phyloP scores from a whole-genome alignment of 148 eudicot species.

The Rhododendron vialii region DNA sequence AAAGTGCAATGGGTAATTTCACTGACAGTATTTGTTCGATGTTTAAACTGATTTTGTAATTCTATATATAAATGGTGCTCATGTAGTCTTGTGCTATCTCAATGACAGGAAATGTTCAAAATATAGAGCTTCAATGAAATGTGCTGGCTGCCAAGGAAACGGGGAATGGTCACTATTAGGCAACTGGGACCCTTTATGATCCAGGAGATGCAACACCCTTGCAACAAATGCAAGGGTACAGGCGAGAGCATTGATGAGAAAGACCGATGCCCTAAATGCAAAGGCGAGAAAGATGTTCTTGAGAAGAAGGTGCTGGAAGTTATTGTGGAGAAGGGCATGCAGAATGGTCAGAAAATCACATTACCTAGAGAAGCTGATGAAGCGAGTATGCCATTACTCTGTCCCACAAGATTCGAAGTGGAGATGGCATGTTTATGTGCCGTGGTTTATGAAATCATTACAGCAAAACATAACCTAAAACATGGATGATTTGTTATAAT shows the following conservation, averaged over 20 bases:
- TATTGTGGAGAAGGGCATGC: constrained; percentile 71
- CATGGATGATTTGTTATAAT: no score
- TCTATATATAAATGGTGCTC: not conserved
- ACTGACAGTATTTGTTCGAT: not conserved
- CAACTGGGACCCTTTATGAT: constrained; percentile 66
- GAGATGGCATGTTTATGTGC: no score
- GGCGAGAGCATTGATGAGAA: constrained; percentile 58
- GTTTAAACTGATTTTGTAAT: not conserved
- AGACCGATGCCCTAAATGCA: constrained; percentile 62
- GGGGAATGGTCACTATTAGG: constrained; percentile 54
- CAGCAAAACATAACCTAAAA: no score
- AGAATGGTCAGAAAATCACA: constrained; percentile 54
- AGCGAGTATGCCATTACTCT: constrained; percentile 34
- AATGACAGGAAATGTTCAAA: constrained; percentile 55
- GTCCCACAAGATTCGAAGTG: not conserved
- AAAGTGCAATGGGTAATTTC: constrained; percentile 45
- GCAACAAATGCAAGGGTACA: constrained; percentile 69
- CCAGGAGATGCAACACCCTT: constrained; percentile 71
- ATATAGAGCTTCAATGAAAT: constrained; percentile 63
- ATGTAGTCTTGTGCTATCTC: not conserved
- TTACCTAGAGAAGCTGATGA: constrained; percentile 65
- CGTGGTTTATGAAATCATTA: no score
- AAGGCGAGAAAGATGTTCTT: constrained; percentile 60
- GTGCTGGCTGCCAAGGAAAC: constrained; percentile 60
- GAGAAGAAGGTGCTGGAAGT: constrained; percentile 72